Evolutionary conservation across 495 filamentous ascomycete species (phyloP).

Genomic region (Neurospora sp.): DNA sequence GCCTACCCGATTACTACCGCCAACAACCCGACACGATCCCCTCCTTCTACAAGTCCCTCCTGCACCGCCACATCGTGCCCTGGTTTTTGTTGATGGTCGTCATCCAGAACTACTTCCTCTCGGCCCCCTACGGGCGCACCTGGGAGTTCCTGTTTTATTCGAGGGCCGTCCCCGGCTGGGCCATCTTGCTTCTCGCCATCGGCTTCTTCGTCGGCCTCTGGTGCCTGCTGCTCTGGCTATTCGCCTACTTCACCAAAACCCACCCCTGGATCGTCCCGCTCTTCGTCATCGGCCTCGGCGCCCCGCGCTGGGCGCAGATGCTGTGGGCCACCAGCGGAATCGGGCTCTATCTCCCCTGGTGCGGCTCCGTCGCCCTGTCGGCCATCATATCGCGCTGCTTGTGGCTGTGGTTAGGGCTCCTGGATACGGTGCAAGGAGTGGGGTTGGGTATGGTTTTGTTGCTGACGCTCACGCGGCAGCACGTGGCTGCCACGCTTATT

Average conservation of each 20-base stretch:
- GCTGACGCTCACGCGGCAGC: slow-evolving; percentile 48
- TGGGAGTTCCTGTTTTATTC: slow-evolving; percentile 50
- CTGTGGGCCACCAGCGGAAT: slow-evolving; percentile 47
- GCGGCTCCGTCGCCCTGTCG: slow-evolving; percentile 29
- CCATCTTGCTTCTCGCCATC: slow-evolving; percentile 38
- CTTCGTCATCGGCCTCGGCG: slow-evolving; percentile 51
- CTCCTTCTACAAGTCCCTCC: slow-evolving; percentile 43
- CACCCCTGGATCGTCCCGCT: slow-evolving; percentile 56
- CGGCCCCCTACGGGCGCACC: slow-evolving; percentile 47
- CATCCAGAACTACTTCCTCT: slow-evolving; percentile 56
- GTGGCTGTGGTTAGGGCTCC: slow-evolving; percentile 53
- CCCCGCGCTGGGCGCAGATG: slow-evolving; percentile 54
- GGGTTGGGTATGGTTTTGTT: slow-evolving; percentile 53
- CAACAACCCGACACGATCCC: slow-evolving; percentile 59
- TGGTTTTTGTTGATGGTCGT: slow-evolving; percentile 50
- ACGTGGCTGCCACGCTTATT: slow-evolving; percentile 46
- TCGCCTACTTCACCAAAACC: slow-evolving; percentile 36
- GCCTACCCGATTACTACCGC: slow-evolving; percentile 56
- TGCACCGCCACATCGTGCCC: slow-evolving; percentile 48
- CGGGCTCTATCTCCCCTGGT: slow-evolving; percentile 49
- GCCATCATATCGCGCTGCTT: slow-evolving; percentile 42
- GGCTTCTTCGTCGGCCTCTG: slow-evolving; percentile 51
- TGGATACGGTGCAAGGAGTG: slow-evolving; percentile 49
- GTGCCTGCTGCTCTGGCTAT: slow-evolving; percentile 34
- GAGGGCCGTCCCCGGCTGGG: slow-evolving; percentile 39